Percentiles rank a stretch among this genome's conserved stretches.
phyloP scores from a whole-genome alignment of 371 early-diverging fungal genomes.

The Mucor saturninus region DNA sequence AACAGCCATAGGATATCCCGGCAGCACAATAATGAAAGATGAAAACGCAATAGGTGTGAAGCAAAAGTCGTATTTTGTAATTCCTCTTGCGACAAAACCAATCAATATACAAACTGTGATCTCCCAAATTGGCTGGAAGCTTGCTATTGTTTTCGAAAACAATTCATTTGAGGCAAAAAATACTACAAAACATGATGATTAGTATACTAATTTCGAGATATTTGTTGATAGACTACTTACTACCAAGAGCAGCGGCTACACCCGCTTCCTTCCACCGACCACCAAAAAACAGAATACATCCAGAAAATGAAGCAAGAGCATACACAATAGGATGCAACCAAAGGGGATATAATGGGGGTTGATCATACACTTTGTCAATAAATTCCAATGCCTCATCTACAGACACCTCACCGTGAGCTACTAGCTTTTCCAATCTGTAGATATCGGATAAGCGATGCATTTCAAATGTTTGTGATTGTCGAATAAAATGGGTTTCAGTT shows the following conservation, averaged over 20 bases:
- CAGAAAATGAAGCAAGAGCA: constrained; percentile 52
- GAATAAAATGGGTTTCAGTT: constrained; percentile 76
- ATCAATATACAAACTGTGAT: constrained; percentile 72
- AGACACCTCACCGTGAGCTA: constrained; percentile 51
- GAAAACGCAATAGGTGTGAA: constrained; percentile 55
- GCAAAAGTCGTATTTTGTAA: constrained; percentile 37
- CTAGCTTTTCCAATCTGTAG: constrained; percentile 59
- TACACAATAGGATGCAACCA: constrained; percentile 58
- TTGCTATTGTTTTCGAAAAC: constrained; percentile 35
- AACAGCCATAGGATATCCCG: constrained; percentile 76
- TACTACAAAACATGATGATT: constrained; percentile 22
- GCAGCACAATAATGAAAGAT: constrained; percentile 66
- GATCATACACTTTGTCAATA: constrained; percentile 43
- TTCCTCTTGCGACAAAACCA: constrained; percentile 63
- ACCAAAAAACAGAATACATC: constrained; percentile 49
- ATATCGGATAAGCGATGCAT: constrained; percentile 69
- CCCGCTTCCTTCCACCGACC: constrained; percentile 53
- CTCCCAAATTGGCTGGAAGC: constrained; percentile 65
- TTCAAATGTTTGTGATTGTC: constrained; percentile 64
- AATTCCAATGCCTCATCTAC: constrained; percentile 61
- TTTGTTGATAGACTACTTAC: constrained; percentile 32
- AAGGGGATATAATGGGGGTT: constrained; percentile 50
- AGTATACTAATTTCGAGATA: too few relatives aligned
- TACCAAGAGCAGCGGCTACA: constrained; percentile 45
- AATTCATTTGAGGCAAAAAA: constrained; percentile 50